A percentile compares a stretch with the other conserved stretches of the same genome.
These are phyloP conservation scores for Pythium myriotylum DNA, from an alignment of 352 stramenopile species.

Conservation along the genomic window DNA sequence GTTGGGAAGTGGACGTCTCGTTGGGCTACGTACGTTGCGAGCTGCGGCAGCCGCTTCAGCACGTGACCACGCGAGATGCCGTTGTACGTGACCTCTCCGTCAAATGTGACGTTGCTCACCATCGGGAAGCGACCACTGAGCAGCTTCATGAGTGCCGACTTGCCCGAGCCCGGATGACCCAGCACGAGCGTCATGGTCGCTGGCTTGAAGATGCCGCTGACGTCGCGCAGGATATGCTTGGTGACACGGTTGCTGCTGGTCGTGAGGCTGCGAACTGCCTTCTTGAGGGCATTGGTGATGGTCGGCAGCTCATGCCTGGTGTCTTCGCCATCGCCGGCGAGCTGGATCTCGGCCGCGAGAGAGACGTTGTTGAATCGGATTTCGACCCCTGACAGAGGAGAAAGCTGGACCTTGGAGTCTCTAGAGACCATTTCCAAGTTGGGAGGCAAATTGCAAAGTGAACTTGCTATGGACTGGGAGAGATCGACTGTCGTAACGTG, in stretches of 20 bases:
- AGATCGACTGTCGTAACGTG: too few species aligned
- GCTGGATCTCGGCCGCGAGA: conserved; percentile 34
- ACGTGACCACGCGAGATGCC: conserved; percentile 32
- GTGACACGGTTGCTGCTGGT: neutral
- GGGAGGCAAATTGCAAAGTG: too few species aligned
- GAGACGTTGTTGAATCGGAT: conserved; percentile 43
- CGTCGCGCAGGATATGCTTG: conserved; percentile 34
- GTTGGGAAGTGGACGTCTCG: conserved; percentile 47
- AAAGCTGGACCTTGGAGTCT: conserved; percentile 1
- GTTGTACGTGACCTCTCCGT: conserved; percentile 51
- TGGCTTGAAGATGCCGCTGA: conserved; percentile 45
- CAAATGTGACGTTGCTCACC: conserved; percentile 36
- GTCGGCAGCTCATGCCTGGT: conserved; percentile 24
- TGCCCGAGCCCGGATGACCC: conserved; percentile 51
- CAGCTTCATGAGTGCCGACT: conserved; percentile 59
- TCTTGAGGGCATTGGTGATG: conserved; percentile 22
- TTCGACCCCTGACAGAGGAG: too few species aligned
- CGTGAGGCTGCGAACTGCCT: neutral
- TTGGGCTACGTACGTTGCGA: conserved; percentile 51
- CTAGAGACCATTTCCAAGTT: too few species aligned
- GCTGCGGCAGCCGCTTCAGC: conserved; percentile 39
- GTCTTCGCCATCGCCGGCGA: conserved; percentile 21
- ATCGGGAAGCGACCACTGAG: conserved; percentile 48
- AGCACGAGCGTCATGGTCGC: conserved; percentile 59
- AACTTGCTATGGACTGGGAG: too few species aligned